Evolutionary conservation across 148 eudicot species (phyloP).

Genomic region (Chenopodium album): DNA sequence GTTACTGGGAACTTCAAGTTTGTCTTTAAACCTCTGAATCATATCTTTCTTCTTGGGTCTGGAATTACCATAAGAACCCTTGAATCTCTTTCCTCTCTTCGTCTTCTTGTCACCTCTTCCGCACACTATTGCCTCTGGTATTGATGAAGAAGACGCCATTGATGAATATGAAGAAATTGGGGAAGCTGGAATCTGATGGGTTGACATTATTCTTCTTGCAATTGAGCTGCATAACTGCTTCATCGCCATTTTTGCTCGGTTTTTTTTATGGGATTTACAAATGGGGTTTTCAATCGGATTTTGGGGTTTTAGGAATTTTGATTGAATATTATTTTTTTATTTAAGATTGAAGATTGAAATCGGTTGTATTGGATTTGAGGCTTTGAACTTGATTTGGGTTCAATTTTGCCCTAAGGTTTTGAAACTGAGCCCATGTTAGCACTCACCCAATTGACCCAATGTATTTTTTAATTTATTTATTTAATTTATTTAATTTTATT

Average conservation of each 20-base stretch:
- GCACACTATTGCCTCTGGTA: slow-evolving; percentile 47
- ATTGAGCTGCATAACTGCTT: slow-evolving; percentile 41
- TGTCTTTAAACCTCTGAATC: slow-evolving; percentile 79
- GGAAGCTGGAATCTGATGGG: slow-evolving; percentile 24
- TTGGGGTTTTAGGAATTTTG: slow-evolving; percentile 10
- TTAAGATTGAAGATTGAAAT: neutral
- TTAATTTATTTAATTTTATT: too few relatives aligned
- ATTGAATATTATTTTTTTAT: neutral
- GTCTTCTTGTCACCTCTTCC: slow-evolving; percentile 98
- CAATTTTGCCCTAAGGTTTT: too few relatives aligned
- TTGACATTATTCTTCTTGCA: slow-evolving; percentile 38
- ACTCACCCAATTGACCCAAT: neutral
- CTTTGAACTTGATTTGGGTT: neutral
- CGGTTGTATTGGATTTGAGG: neutral
- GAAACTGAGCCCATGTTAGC: neutral
- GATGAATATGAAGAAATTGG: slow-evolving; percentile 26
- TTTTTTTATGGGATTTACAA: neutral
- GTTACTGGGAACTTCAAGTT: slow-evolving; percentile 86
- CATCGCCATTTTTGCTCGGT: slow-evolving; percentile 46
- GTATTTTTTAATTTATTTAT: too few relatives aligned
- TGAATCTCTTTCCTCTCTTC: slow-evolving; percentile 90
- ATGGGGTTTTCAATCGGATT: neutral
- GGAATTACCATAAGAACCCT: slow-evolving; percentile 76
- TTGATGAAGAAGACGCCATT: slow-evolving; percentile 23
- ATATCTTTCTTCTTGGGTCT: slow-evolving; percentile 80